These are phyloP conservation scores for Hypoxylon lienhwacheense DNA, from an alignment of 495 filamentous ascomycete species.

Conservation along the genomic window DNA sequence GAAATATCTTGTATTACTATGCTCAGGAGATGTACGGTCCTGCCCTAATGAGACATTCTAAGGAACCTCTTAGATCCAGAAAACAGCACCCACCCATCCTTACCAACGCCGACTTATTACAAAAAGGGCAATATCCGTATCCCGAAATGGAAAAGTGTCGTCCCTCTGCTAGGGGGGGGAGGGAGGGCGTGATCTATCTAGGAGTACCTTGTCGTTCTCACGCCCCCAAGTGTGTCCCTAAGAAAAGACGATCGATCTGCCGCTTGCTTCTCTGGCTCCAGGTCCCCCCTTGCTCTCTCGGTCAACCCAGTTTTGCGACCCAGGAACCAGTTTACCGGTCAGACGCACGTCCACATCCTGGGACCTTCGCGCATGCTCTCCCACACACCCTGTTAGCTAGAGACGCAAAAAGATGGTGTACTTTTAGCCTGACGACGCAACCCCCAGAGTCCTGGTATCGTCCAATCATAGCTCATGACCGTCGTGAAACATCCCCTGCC, in stretches of 20 bases:
- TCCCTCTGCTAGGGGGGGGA: conserved; percentile 15
- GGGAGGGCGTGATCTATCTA: conserved; percentile 29
- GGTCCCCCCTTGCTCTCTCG: conserved; percentile 15
- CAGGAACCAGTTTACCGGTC: conserved; percentile 30
- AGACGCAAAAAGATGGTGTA: conserved; percentile 39
- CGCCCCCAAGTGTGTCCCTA: conserved; percentile 39
- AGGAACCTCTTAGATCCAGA: conserved; percentile 27
- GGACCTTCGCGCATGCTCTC: conserved; percentile 28
- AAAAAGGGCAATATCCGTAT: conserved; percentile 40
- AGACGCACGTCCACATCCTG: conserved; percentile 33
- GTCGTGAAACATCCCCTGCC: conserved; percentile 46
- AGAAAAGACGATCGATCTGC: conserved; percentile 20
- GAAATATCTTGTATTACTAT: conserved; percentile 38
- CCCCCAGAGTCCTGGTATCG: conserved; percentile 25
- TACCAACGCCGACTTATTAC: conserved; percentile 30
- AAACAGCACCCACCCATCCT: conserved; percentile 24
- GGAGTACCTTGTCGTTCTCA: conserved; percentile 24
- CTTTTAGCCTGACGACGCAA: conserved; percentile 41
- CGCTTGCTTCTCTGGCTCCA: conserved; percentile 3
- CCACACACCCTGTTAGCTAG: conserved; percentile 34
- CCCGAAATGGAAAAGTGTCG: conserved; percentile 41
- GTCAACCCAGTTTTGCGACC: conserved; percentile 25
- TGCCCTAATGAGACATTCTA: conserved; percentile 28
- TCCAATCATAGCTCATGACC: conserved; percentile 52
- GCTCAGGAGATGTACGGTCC: conserved; percentile 22